These are phyloP conservation scores for Opeltia flavorubescens DNA, from an alignment of 495 filamentous ascomycete genomes.

Conservation along the genomic window DNA sequence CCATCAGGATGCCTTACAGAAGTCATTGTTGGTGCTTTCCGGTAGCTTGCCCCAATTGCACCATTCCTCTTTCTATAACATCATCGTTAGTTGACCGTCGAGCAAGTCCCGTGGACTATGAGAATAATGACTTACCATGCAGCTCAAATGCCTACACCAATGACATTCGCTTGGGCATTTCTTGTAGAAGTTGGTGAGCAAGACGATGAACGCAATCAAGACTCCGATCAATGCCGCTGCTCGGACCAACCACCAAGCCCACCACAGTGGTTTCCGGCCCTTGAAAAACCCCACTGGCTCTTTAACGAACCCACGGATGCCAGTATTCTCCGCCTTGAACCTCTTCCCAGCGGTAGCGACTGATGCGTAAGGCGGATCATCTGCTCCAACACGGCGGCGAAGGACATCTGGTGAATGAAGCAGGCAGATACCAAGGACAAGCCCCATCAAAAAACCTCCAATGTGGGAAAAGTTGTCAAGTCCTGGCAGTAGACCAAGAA, in stretches of 20 bases:
- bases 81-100: no score
- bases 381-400: conserved; percentile 53
- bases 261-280: conserved; percentile 84
- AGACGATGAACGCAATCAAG: conserved; percentile 65
- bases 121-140: conserved; percentile 36
- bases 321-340: conserved; percentile 24
- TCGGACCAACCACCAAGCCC: conserved; percentile 90
- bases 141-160: conserved; percentile 93
- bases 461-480: conserved; percentile 97
- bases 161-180: conserved; percentile 53
- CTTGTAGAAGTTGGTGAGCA: conserved; percentile 82
- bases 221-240: conserved; percentile 65
- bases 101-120: no score
- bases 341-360: conserved; percentile 33
- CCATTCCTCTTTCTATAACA: no score
- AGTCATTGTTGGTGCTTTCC: no score
- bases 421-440: conserved; percentile 73
- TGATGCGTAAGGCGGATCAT: conserved; percentile 51
- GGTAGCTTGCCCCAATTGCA: no score
- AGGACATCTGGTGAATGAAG: conserved; percentile 76
- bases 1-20: no score
- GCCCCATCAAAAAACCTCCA: conserved; percentile 85
- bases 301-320: conserved; percentile 44
- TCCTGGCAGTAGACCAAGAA: conserved; percentile 80
- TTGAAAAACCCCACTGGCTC: conserved; percentile 75